phyloP scores from a whole-genome alignment of 1,284 basidiomycete genomes.

The Naganishia sp. region DNA sequence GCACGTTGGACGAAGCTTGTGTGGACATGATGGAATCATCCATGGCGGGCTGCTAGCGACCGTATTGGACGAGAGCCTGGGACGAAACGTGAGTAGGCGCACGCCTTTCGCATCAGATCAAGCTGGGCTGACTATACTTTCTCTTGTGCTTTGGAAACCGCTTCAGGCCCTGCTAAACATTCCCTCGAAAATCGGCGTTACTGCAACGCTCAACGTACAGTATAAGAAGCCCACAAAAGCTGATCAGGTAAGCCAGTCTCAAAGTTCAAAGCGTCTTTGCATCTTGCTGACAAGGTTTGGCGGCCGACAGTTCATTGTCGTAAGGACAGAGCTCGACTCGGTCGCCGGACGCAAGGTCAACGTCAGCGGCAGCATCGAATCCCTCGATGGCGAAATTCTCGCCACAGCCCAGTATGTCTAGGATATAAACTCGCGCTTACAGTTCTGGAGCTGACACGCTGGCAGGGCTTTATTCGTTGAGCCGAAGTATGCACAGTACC shows the following conservation, averaged over 20 bases:
- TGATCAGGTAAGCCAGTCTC: constrained; percentile 64
- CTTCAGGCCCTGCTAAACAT: constrained; percentile 75
- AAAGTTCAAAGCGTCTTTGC: constrained; percentile 49
- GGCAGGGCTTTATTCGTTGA: constrained; percentile 74
- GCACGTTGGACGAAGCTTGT: constrained; percentile 68
- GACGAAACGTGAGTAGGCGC: constrained; percentile 66
- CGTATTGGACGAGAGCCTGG: constrained; percentile 82
- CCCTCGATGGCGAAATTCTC: constrained; percentile 72
- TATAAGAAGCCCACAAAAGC: constrained; percentile 80
- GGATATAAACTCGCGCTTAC: neutral
- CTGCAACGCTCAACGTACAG: constrained; percentile 73
- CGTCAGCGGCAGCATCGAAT: constrained; percentile 73
- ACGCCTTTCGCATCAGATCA: neutral
- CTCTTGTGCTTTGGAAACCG: neutral
- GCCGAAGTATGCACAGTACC: constrained; percentile 74
- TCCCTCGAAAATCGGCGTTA: constrained; percentile 89
- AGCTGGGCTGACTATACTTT: neutral
- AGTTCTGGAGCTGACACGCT: constrained; percentile 8
- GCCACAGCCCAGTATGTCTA: constrained; percentile 72
- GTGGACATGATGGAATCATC: constrained; percentile 86
- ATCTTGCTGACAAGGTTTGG: neutral
- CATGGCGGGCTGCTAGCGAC: constrained; percentile 92
- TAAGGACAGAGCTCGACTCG: constrained; percentile 62
- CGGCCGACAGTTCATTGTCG: constrained; percentile 61
- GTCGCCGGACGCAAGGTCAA: constrained; percentile 72